Base-by-base conservation (phyloP, 2,329 filamentous ascomycete species). In the Aspergillus sp. region DNA sequence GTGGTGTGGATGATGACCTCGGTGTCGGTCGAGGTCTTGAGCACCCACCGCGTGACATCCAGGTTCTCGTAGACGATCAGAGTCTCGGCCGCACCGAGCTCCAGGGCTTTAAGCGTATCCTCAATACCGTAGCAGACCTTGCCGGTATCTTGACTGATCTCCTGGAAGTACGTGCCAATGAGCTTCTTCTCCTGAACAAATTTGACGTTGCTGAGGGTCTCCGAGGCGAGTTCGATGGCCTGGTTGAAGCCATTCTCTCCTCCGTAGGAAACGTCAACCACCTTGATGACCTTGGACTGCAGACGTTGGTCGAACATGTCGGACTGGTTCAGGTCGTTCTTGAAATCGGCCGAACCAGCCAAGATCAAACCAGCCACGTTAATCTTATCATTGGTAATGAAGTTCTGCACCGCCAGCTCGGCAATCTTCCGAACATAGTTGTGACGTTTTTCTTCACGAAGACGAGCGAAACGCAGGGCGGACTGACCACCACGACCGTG, bases 121-220 rank as follows among this genome's bases (percentile, higher is more conserved):
- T 97, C 94, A 57, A 99, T 87, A 81, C 94, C 91, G 73, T 99
- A 99, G 81, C 94, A 99, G 63, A 99, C 86, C 70, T 91, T 94
- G 63, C 94, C 94, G 48, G 88, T 96, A 70, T 99, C 94, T 76
- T 96, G 91, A 73, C 90, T 96, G 68, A 99, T 97, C 76, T 99
- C 93, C 73, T 99, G 92, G 67, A 99, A 99, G 81, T 99, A 99
- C 72, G 89, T 91, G 73, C 93, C 93, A 69, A 99, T 99, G 58
- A 99, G 85, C 80, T 96, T 99, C 88, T 99, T 99, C 83, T 99
- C 94, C 77, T 99, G 94, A 73, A 99, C 96, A 74, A 99, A 99
- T 79, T 99, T 99, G 83, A 99, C 94, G 71, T 97, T 99, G 76
- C 92, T 89, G 45, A 99, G 83, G 7, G 94, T 99, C 80, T 99